Evolutionary conservation across 2,329 filamentous ascomycete species (phyloP).

Genomic region (Claviceps sp.): DNA sequence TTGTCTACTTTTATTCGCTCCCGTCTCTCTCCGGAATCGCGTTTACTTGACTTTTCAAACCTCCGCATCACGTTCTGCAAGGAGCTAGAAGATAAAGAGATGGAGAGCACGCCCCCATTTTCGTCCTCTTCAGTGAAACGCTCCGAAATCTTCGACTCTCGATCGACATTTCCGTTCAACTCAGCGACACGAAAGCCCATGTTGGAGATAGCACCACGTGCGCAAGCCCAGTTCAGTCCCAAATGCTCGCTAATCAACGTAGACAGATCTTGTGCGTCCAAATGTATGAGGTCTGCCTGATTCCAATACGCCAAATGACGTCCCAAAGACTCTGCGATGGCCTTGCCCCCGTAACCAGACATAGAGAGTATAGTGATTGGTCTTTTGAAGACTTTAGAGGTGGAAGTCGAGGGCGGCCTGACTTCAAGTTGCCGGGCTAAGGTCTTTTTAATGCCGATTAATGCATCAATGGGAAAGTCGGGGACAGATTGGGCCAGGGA

Average conservation of each 20-base stretch:
- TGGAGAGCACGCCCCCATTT: slow-evolving; percentile 17
- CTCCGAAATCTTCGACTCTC: slow-evolving; percentile 26
- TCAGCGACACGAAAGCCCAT: slow-evolving; percentile 44
- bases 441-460: slow-evolving; percentile 17
- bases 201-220: slow-evolving; percentile 35
- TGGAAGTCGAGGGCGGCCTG: slow-evolving; percentile 15
- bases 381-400: slow-evolving; percentile 21
- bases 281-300: slow-evolving; percentile 50
- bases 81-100: slow-evolving; percentile 14
- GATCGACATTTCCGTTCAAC: slow-evolving; percentile 38
- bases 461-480: slow-evolving; percentile 21
- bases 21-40: slow-evolving; percentile 34
- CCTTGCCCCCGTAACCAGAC: slow-evolving; percentile 25
- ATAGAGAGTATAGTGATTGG: slow-evolving; percentile 25
- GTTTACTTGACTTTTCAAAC: slow-evolving; percentile 21
- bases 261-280: slow-evolving; percentile 59
- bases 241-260: slow-evolving; percentile 57
- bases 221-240: slow-evolving; percentile 42
- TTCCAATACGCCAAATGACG: slow-evolving; percentile 47
- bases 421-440: slow-evolving; percentile 18
- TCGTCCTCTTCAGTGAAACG: slow-evolving; percentile 21
- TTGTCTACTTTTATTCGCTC: slow-evolving; percentile 48
- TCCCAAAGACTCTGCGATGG: slow-evolving; percentile 37
- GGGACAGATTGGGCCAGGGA: slow-evolving; percentile 21
- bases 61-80: slow-evolving; percentile 32